Percentiles rank a stretch among this genome's conserved stretches.
Conservation (phyloP, 345 rosid genomes). For the Zanthoxylum bungeanum region DNA sequence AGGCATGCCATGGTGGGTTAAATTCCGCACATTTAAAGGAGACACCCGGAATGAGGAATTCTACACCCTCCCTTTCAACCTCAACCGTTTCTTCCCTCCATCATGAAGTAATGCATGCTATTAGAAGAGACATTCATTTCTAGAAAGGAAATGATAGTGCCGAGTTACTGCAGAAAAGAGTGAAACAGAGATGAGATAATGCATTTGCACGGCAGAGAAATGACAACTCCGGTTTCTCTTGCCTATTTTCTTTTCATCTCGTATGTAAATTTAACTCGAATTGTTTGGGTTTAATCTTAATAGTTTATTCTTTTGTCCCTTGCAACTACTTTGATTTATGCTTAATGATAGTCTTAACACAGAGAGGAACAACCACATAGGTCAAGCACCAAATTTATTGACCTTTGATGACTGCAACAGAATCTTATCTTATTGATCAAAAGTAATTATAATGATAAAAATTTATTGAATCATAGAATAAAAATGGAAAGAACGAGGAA, state of each 20-base stretch:
- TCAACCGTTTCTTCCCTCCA: constrained; percentile 95
- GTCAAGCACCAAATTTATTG: too few relatives aligned
- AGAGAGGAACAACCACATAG: not conserved
- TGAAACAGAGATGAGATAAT: constrained; percentile 14
- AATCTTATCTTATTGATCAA: not conserved
- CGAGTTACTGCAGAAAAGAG: not conserved
- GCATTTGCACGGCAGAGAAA: constrained; percentile 23
- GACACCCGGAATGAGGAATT: constrained; percentile 89
- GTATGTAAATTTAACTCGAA: constrained; percentile 12
- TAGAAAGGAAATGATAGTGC: not conserved
- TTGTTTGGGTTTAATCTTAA: constrained; percentile 21
- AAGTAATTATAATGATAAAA: not conserved
- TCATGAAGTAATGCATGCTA: constrained; percentile 39
- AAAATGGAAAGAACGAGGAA: not conserved
- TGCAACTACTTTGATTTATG: not conserved
- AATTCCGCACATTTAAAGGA: constrained; percentile 81
- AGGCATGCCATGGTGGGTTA: constrained; percentile 98
- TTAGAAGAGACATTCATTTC: constrained; percentile 16
- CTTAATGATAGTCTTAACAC: not conserved
- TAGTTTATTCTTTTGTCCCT: constrained; percentile 10
- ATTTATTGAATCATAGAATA: not conserved
- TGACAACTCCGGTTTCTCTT: constrained; percentile 20
- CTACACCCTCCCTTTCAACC: constrained; percentile 94
- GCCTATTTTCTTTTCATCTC: not conserved
- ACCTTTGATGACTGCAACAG: not conserved